Conservation (phyloP, 108 stramenopile species). For the Schizochytrium sp. region DNA sequence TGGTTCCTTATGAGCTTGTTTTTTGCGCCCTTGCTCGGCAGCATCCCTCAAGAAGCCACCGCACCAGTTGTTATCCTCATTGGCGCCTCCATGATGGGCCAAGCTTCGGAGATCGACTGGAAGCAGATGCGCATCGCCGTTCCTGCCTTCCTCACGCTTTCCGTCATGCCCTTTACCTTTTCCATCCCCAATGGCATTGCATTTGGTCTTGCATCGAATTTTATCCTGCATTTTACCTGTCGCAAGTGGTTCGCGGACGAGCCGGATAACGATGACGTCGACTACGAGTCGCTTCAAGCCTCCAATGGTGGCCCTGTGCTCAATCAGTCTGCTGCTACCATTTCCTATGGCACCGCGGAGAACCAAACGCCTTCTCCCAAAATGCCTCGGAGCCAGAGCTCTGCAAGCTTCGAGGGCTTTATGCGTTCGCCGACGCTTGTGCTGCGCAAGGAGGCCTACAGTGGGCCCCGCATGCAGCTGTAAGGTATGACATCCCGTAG, state of each 20-base stretch:
- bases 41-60: slow-evolving; percentile 70
- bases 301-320: neutral
- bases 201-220: slow-evolving; percentile 24
- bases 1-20: slow-evolving; percentile 46
- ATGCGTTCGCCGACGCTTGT: neutral
- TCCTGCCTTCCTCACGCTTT: slow-evolving; percentile 67
- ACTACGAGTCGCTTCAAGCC: neutral
- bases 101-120: slow-evolving; percentile 60
- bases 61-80: slow-evolving; percentile 69
- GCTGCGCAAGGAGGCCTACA: neutral
- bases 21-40: slow-evolving; percentile 69
- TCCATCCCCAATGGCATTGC: slow-evolving; percentile 57
- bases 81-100: slow-evolving; percentile 59
- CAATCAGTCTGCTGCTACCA: neutral
- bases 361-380: neutral
- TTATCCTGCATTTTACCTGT: neutral
- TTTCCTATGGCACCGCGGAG: neutral
- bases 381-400: neutral
- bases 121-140: slow-evolving; percentile 54
- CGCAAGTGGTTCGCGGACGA: neutral
- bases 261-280: neutral
- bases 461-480: neutral
- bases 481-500: neutral
- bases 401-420: neutral
- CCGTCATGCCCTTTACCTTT: slow-evolving; percentile 70